Evolutionary conservation across 129 eudicot genomes (phyloP), one percentile per base, ranked within the genome.

Genomic region (Chrysanthemum makinoi): DNA sequence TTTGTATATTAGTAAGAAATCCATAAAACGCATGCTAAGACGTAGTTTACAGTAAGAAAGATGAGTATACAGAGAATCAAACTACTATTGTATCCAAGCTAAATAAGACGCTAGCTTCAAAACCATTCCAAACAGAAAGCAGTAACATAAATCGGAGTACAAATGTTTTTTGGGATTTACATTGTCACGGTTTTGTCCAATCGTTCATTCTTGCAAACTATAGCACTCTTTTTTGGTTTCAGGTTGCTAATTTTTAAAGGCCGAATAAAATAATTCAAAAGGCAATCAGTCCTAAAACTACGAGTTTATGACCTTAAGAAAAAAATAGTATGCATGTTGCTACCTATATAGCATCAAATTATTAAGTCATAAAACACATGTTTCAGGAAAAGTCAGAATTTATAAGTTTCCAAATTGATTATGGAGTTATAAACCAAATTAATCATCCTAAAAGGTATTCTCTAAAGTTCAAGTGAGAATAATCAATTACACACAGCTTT

Each of bases 281-380:
- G 4, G 5, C 57, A 22, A 66, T 19, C 66, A 15, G 13, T n/a
- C 52, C 44, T 62, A 62, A 10, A 3, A 16, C 18, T 9, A 8
- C 8, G 68, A 28, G 33, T 28, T 28, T 30, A 30, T 30, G 35
- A 64, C 13, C 68, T 64, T 17, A n/a, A 13, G 24, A 39, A 22
- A 64, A 43, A 64, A n/a, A 35, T 39, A 26, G n/a, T 2, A 35
- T 64, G 52, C 11, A 24, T 11, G 28, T 14, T 28, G 49, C 66
- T 14, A 62, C 46, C 66, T 51, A 69, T 70, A 57, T 43, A 39
- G 55, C 54, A 70, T 56, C 39, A 57, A 20, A 50, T 39, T 70
- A 35, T 43, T 54, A 39, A 70, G 14, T 35, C 61, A 43, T 20
- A 39, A 13, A 35, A 57, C 10, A 57, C 10, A 39, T 57, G 18